Base-by-base conservation (phyloP, 345 rosid genomes). In the Carallia brachiata region DNA sequence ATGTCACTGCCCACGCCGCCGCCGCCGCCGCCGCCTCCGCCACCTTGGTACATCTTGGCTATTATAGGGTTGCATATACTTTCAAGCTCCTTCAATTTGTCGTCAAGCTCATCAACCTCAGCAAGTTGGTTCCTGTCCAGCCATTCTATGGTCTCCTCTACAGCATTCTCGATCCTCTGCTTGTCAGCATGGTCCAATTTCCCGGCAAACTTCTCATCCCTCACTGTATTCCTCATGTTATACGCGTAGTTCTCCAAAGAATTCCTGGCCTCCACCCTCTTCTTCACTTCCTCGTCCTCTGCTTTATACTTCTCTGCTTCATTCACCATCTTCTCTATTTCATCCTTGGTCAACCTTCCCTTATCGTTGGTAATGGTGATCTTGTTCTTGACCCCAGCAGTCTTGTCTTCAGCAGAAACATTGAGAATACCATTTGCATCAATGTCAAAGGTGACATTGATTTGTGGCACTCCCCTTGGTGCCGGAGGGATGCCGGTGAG, bases 331-430 rank as follows among this genome's bases (percentile, higher is more conserved):
- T 52, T 18, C 12, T 69, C 72, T 4, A 48, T 69, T 19, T 60
- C 72, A 2, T 69, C 58, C 28, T 60, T 61, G 66, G 59, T 61
- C 32, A 69, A 19, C 58, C 73, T 60, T 18, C 73, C 60, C 9
- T 61, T 60, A 17, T 61, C 73, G 32, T 69, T 69, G 7, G 73
- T 34, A 13, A 69, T 69, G 13, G 73, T 69, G 47, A 69, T 69
- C 47, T 69, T 69, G 73, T 61, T 61, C 60, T 61, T 69, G 32
- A 50, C 36, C 8, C 73, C 73, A n/a, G 66, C 59, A 4, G 73
- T 69, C 57, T 69, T 61, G 34, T 61, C 73, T 32, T 61, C 73
- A 2, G 66, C 66, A 2, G 66, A n/a, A 9, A 69, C 66, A n/a
- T 48, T 69, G 34, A 61, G 34, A 6, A 32, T 50, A 1, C 62